phyloP scores from a whole-genome alignment of 768 basidiomycete genomes.

The Boletus rufocinnamomeus region DNA sequence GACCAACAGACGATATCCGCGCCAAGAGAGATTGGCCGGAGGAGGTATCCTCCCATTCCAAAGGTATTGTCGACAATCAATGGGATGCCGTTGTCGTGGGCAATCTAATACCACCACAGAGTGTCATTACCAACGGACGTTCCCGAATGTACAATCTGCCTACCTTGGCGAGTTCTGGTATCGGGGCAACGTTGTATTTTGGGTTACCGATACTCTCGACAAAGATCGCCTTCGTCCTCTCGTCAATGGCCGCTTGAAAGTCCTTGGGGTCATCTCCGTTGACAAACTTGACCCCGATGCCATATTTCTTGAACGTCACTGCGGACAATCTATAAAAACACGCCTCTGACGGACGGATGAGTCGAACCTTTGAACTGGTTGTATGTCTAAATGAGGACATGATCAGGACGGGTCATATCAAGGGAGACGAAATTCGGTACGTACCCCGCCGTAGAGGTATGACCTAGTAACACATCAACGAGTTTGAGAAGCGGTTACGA shows the following conservation, averaged over 20 bases:
- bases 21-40: constrained; percentile 56
- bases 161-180: constrained; percentile 58
- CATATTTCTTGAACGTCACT: constrained; percentile 59
- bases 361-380: constrained; percentile 60
- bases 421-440: constrained; percentile 19
- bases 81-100: constrained; percentile 60
- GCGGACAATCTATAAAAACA: neutral
- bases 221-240: constrained; percentile 60
- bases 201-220: constrained; percentile 68
- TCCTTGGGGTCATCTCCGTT: constrained; percentile 44
- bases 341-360: neutral
- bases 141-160: neutral
- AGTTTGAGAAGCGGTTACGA: neutral
- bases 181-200: constrained; percentile 54
- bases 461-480: constrained; percentile 35
- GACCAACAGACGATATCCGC: constrained; percentile 53
- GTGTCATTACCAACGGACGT: neutral
- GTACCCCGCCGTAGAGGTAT: constrained; percentile 62
- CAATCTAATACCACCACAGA: constrained; percentile 42
- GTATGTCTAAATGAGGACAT: constrained; percentile 45
- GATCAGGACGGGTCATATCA: neutral
- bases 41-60: constrained; percentile 59
- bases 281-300: constrained; percentile 58
- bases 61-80: constrained; percentile 69
- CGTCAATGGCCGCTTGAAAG: constrained; percentile 57